Evolutionary conservation across 345 rosid species (phyloP), one percentile per base, ranked within the genome.

Genomic region (Populus pruinosa): DNA sequence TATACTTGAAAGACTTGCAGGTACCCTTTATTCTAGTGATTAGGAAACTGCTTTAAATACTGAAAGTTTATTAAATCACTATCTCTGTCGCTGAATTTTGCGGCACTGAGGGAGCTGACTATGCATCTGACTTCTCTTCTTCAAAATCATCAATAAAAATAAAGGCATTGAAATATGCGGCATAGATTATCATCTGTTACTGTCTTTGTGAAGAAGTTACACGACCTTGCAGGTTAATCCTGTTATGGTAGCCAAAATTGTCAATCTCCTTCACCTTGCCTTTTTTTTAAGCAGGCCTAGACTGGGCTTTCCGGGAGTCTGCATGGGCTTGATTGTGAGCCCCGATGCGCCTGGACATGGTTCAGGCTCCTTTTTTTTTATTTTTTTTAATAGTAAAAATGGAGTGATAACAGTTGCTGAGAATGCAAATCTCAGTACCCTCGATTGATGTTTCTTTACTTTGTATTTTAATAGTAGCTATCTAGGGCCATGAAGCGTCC

Each of bases 1-100:
- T 64, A 86, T 91, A 93, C 92, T 96, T 61, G 97, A 89, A 84
- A 88, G 93, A 79, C 86, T 96, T 81, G 97, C 97, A 75, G 97
- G 97, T 89, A 68, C 35, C 29, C 11, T 65, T 23, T 38, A 12
- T 8, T 65, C 29, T 38, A 16, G 6, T 8, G 10, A 77, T 21
- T 61, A 77, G 72, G 27, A 11, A 33, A 55, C 27, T 13, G 25
- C 35, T 70, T 44, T 25, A 8, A 6, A 5, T 29, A 17, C 8
- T 29, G 17, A 21, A 71, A 35, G 17, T 55, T 27, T 0, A 6
- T 64, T 12, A 66, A 39, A 17, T 56, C 50, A 49, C 72, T 43
- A 39, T 12, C 61, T n/a, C 14, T 20, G 44, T 38, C 59, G 5
- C 29, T 72, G 25, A 33, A 36, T 39, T 61, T 78, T 79, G 73